Base-by-base conservation (phyloP, 352 stramenopile genomes). In the Phytophthora palmivora region DNA sequence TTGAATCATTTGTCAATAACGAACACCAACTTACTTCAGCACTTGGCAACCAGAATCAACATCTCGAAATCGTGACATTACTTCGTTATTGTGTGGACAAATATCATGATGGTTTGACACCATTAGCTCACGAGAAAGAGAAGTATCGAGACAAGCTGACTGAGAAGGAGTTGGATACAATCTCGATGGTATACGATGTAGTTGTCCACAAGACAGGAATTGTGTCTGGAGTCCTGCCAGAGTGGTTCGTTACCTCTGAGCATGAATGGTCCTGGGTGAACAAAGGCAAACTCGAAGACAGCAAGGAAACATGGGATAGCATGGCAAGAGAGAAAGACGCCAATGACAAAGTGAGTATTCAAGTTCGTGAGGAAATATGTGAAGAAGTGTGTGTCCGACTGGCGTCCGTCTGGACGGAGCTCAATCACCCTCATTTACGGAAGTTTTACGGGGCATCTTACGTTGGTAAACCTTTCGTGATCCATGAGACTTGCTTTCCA, bases 401-500 rank as follows among this genome's bases (percentile, higher is more conserved):
- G 0, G 48, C 56, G 8, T 59, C 49, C 6, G 58, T 67, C 44
- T 76, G 67, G 67, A 73, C 58, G 22, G 33, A 58, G 33, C 67
- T 76, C 14, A 72, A 67, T 18, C 62, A 76, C 36, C 67, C 67
- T 14, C 67, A 73, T 24, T 11, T 76, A 18, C 34, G 67, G 14
- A 72, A 72, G 38, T 71, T 76, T 9, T 76, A 74, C 16, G 71
- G 71, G 11, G 70, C 66, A 6, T 72, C 63, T 6, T 65, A 76
- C 22, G 46, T 71, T 15, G 52, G 66, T n/a, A 67, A 73, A 8
- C 67, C 67, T n/a, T 76, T 74, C 15, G 48, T 76, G 26, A 70
- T 76, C 15, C 63, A 70, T 19, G 63, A 71, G 15, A 50, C 48
- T 30, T 71, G 63, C 37, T 71, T 63, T 14, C 43, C 55, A 43